A percentile compares a stretch with the other conserved stretches of the same genome.
Evolutionary conservation across 768 basidiomycete genomes (phyloP).

Genomic region (Flagelloscypha sp.): DNA sequence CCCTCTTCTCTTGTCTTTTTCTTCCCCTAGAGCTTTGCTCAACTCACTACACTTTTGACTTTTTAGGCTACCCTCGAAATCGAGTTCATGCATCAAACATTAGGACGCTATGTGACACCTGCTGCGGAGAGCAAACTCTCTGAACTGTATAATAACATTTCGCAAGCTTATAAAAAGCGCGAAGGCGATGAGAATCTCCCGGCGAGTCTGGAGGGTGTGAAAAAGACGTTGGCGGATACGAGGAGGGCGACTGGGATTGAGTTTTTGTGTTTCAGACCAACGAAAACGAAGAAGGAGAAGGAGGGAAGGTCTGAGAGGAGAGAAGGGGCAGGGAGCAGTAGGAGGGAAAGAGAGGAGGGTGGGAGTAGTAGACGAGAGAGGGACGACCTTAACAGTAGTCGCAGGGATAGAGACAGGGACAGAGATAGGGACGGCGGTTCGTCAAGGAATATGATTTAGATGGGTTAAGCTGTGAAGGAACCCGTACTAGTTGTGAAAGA

Average conservation of each 20-base stretch:
- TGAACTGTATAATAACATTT: conserved; percentile 91
- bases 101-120: conserved; percentile 80
- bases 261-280: conserved; percentile 86
- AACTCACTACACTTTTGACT: too few species aligned
- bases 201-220: conserved; percentile 80
- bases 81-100: conserved; percentile 96
- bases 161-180: conserved; percentile 81
- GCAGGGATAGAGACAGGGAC: too few species aligned
- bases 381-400: too few species aligned
- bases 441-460: too few species aligned
- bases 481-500: too few species aligned
- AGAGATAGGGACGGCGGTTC: too few species aligned
- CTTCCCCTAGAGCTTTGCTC: conserved; percentile 6
- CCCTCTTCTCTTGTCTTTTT: not conserved
- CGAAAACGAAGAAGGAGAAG: too few species aligned
- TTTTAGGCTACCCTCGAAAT: conserved; percentile 92
- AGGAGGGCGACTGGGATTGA: conserved; percentile 88
- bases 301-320: too few species aligned
- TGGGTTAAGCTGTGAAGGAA: too few species aligned
- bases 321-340: too few species aligned
- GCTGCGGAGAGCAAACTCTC: conserved; percentile 77
- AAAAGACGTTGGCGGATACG: conserved; percentile 82
- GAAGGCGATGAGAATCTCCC: conserved; percentile 85
- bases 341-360: too few species aligned
- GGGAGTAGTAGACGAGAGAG: too few species aligned